Conservation (phyloP, 108 stramenopile genomes). For the Phaeodactylum tricornutum region DNA sequence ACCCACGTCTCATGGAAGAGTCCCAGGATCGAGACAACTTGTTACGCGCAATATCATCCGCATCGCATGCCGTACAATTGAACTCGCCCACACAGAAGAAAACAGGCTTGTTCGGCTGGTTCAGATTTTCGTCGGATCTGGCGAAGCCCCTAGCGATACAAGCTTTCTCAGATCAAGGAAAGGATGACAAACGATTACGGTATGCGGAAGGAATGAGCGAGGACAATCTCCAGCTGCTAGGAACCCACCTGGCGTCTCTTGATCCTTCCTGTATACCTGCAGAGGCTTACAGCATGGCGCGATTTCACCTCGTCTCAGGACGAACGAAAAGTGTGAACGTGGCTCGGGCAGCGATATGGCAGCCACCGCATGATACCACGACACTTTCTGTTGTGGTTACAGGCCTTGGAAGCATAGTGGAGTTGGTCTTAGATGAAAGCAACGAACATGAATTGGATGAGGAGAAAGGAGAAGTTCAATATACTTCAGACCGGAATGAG, state of each 20-base stretch:
- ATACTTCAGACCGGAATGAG: slow-evolving; percentile 28
- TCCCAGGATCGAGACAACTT: slow-evolving; percentile 21
- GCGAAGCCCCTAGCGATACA: background rate
- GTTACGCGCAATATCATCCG: slow-evolving; percentile 27
- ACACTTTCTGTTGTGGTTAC: slow-evolving; percentile 14
- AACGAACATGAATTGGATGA: slow-evolving; percentile 5
- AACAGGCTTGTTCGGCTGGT: slow-evolving; percentile 10
- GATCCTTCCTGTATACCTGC: slow-evolving; percentile 34
- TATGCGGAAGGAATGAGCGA: slow-evolving; percentile 10
- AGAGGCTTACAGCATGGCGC: slow-evolving; percentile 36
- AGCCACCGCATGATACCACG: background rate
- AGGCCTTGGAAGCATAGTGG: slow-evolving; percentile 33
- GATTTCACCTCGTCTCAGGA: slow-evolving; percentile 32
- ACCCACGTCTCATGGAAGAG: slow-evolving; percentile 32
- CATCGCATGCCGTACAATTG: slow-evolving; percentile 8
- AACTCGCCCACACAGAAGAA: background rate
- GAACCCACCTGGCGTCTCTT: slow-evolving; percentile 18
- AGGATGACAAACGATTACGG: slow-evolving; percentile 10
- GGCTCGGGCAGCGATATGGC: slow-evolving; percentile 5
- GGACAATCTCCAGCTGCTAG: slow-evolving; percentile 20
- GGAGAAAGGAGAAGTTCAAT: background rate
- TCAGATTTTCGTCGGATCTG: slow-evolving; percentile 3
- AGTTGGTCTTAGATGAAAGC: no score
- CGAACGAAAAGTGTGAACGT: slow-evolving; percentile 16
- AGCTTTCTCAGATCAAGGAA: background rate